Conservation (phyloP, 805 yeast species). For the Wickerhamiella azymoides region DNA sequence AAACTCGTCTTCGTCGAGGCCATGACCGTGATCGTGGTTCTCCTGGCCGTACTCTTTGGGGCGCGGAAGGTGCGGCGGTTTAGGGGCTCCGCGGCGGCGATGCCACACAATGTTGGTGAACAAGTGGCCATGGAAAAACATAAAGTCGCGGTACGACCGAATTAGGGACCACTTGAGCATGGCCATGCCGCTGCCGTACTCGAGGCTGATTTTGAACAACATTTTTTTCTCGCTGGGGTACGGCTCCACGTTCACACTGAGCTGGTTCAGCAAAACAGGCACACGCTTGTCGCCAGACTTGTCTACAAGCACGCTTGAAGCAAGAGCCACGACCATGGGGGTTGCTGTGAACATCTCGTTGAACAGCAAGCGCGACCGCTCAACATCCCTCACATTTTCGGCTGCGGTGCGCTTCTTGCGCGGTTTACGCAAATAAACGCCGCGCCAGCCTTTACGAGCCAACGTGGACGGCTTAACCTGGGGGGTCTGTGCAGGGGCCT, state of each 20-base stretch:
- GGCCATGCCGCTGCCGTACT: conserved; percentile 77
- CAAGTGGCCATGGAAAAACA: conserved; percentile 55
- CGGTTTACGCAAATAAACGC: conserved; percentile 2
- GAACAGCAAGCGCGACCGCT: conserved; percentile 21
- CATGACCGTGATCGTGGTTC: no score
- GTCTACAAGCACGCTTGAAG: conserved; percentile 61
- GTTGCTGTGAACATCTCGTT: conserved; percentile 48
- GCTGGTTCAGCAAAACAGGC: conserved; percentile 61
- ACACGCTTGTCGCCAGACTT: conserved; percentile 51
- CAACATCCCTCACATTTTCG: conserved; percentile 15
- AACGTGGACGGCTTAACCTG: conserved; percentile 3
- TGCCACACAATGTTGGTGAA: conserved; percentile 8
- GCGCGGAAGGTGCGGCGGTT: conserved; percentile 34
- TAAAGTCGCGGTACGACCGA: conserved; percentile 57
- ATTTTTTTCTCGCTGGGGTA: conserved; percentile 24
- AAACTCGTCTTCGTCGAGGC: conserved; percentile 3
- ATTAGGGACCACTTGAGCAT: conserved; percentile 68
- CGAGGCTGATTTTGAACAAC: conserved; percentile 52
- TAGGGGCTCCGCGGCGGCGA: conserved; percentile 20
- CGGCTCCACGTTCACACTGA: conserved; percentile 43
- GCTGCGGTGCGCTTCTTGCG: conserved; percentile 11
- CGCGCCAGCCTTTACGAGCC: conserved; percentile 7
- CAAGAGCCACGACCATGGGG: conserved; percentile 54
- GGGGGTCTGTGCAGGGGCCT: neutral
- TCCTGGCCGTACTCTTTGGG: conserved; percentile 8